phyloP scores from a whole-genome alignment of 2,329 filamentous ascomycete genomes.

The Corinectria fuckeliana region DNA sequence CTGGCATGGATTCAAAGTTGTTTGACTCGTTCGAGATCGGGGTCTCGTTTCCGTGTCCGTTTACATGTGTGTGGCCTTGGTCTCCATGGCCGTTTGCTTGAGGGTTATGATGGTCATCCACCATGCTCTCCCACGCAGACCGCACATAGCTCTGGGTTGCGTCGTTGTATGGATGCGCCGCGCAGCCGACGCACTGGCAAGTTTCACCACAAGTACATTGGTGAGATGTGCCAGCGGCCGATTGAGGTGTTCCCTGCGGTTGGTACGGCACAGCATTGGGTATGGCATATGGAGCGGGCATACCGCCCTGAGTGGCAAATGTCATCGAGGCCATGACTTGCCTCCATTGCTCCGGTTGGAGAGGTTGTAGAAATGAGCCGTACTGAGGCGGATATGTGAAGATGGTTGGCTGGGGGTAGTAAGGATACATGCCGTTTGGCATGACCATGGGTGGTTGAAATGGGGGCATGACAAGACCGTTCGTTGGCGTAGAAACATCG shows the following conservation, averaged over 20 bases:
- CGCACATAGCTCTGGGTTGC: constrained; percentile 63
- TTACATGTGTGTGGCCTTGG: constrained; percentile 31
- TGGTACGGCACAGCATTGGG: constrained; percentile 30
- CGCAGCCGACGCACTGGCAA: constrained; percentile 72
- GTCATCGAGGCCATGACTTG: constrained; percentile 52
- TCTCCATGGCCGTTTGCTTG: constrained; percentile 26
- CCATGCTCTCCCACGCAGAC: constrained; percentile 53
- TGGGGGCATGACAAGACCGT: constrained; percentile 44
- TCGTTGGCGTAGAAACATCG: constrained; percentile 33
- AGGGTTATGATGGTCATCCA: constrained; percentile 41
- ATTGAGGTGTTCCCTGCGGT: constrained; percentile 24
- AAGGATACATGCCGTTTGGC: constrained; percentile 48
- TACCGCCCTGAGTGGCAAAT: constrained; percentile 44
- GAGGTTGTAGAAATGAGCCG: constrained; percentile 61
- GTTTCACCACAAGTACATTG: constrained; percentile 68
- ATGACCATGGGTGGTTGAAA: constrained; percentile 46
- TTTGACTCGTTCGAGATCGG: constrained; percentile 26
- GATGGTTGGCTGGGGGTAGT: constrained; percentile 52
- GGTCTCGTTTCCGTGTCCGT: constrained; percentile 35
- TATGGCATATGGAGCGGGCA: constrained; percentile 38
- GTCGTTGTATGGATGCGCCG: constrained; percentile 71
- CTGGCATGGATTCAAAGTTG: constrained; percentile 25
- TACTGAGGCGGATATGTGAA: constrained; percentile 62
- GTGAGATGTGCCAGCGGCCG: constrained; percentile 44
- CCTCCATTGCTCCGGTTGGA: constrained; percentile 61